Percentiles rank a stretch among this genome's conserved stretches.
phyloP scores from a whole-genome alignment of 805 yeast species.

The Sugiyamaella chiloensis region DNA sequence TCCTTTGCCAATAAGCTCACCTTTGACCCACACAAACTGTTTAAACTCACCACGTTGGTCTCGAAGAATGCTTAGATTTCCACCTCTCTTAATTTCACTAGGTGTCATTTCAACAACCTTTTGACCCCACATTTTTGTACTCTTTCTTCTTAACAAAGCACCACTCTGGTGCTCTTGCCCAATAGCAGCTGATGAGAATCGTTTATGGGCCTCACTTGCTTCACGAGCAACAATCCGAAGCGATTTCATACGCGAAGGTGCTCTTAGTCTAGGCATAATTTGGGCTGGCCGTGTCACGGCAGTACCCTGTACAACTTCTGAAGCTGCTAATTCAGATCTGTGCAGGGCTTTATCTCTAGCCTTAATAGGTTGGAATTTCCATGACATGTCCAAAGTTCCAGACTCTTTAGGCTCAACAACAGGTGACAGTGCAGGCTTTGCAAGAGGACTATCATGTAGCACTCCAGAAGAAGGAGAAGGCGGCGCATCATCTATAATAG shows the following conservation, averaged over 20 bases:
- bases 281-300: background rate
- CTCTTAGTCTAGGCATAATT: slow-evolving; percentile 1
- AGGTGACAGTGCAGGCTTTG: slow-evolving; percentile 18
- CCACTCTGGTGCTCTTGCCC: slow-evolving; percentile 17
- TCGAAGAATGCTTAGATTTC: slow-evolving; percentile 62
- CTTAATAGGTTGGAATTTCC: slow-evolving; percentile 11
- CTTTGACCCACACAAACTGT: slow-evolving; percentile 96
- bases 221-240: slow-evolving; percentile 92
- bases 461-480: slow-evolving; percentile 28
- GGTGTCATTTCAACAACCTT: slow-evolving; percentile 87
- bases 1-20: slow-evolving; percentile 94
- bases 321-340: background rate
- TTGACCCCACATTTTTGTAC: slow-evolving; percentile 98
- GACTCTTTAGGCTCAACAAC: slow-evolving; percentile 22
- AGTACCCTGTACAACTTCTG: background rate
- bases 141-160: slow-evolving; percentile 58
- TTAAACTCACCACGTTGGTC: slow-evolving; percentile 65
- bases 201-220: slow-evolving; percentile 59
- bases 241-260: slow-evolving; percentile 66
- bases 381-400: slow-evolving; percentile 1
- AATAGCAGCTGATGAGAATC: slow-evolving; percentile 26
- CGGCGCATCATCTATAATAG: slow-evolving; percentile 69
- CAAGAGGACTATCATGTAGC: background rate
- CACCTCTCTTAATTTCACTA: slow-evolving; percentile 58
- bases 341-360: slow-evolving; percentile 7